Base-by-base conservation (phyloP, 139 green algal genomes). In the Pycnococcus provasolii region DNA sequence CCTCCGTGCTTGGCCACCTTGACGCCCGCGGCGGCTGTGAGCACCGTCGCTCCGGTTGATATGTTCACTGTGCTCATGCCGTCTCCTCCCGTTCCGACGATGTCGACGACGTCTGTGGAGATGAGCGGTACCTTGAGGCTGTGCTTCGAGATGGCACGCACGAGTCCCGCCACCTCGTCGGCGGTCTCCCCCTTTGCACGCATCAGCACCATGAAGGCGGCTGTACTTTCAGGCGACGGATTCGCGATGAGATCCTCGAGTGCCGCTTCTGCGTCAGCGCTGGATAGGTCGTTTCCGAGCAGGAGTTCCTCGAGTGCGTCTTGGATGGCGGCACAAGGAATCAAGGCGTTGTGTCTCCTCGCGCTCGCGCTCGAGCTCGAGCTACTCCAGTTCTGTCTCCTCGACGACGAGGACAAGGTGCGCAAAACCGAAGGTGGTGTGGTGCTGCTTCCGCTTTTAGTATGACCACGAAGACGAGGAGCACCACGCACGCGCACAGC, bases 21-120 rank as follows among this genome's bases (percentile, higher is more conserved):
- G 2, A 88, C 93, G 3, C 94, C 94, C 11, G 91, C 94, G 2
- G 90, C 91, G 5, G 94, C 94, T 39, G 90, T 89, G 4, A 99
- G 60, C 37, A 99, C 80, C 64, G 77, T 92, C 2, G 94, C 85
- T 3, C 94, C 94, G 0, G 94, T 99, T 45, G 83, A 94, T 73
- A 99, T 99, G 84, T 99, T 99, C 48, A 99, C 91, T 8, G 87
- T 95, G 50, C 92, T 91, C 48, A 95, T 95, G 79, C 87, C 86
- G 75, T 99, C 94, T 7, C 94, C 94, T 40, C 94, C 94, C 0
- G 94, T 99, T 45, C 94, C 94, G 64, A 98, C 94, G 65, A 99
- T 98, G 84, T 99, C 94, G 62, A 99, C 57, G 9, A 85, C 71
- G 58, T 70, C 66, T 42, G 46, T 45, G 2, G 77, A 66, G 9